Conservation (phyloP, 345 rosid species). For the Eucalyptus marginata region DNA sequence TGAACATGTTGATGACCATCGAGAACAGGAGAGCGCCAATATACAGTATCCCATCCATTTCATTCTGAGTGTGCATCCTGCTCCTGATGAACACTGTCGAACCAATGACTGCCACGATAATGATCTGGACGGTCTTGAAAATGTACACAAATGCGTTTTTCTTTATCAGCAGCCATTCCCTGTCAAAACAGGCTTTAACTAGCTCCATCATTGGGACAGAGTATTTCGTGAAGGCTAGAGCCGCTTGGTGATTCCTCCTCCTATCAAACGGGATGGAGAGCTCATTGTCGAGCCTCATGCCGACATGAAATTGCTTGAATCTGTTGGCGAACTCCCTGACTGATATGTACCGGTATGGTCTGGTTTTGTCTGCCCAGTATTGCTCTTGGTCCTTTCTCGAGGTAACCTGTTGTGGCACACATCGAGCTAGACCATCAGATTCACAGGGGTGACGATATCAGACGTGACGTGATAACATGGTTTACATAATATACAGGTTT, state of each 20-base stretch:
- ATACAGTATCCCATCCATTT: constrained; percentile 24
- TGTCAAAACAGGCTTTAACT: constrained; percentile 63
- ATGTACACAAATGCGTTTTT: constrained; percentile 62
- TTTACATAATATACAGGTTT: background rate
- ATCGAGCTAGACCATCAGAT: background rate
- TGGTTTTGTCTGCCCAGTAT: constrained; percentile 55
- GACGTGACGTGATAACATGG: background rate
- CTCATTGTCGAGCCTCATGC: constrained; percentile 34
- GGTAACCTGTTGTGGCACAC: constrained; percentile 35
- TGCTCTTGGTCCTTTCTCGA: constrained; percentile 90
- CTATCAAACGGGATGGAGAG: constrained; percentile 50
- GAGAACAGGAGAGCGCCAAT: constrained; percentile 40
- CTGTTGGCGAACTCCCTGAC: constrained; percentile 42
- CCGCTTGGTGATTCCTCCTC: constrained; percentile 48
- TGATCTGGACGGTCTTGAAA: constrained; percentile 52
- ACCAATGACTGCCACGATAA: constrained; percentile 36
- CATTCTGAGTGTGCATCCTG: constrained; percentile 25
- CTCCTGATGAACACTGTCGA: constrained; percentile 59
- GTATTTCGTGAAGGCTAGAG: constrained; percentile 38
- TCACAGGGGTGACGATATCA: background rate
- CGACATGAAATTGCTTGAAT: constrained; percentile 33
- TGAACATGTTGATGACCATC: constrained; percentile 68
- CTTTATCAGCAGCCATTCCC: constrained; percentile 53
- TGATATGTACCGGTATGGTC: constrained; percentile 47
- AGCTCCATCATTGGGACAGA: constrained; percentile 51